A percentile compares a stretch with the other conserved stretches of the same genome.
Evolutionary conservation across 2,329 filamentous ascomycete genomes (phyloP).

Genomic region (Xylaria sp.): DNA sequence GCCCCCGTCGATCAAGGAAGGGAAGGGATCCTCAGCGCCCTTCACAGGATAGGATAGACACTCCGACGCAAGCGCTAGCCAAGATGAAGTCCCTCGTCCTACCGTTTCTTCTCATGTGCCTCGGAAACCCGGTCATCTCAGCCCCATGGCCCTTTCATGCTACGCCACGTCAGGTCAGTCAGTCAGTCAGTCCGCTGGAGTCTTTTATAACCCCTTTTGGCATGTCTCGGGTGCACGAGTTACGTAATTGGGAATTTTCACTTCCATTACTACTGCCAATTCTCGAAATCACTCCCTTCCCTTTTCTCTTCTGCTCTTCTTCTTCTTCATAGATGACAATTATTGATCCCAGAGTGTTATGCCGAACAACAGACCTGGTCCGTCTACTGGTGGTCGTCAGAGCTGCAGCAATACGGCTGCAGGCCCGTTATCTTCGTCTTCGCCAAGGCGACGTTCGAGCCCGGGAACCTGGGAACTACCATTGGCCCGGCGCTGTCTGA

Average conservation of each 20-base stretch:
- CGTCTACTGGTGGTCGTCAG: slow-evolving; percentile 43
- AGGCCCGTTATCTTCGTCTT: slow-evolving; percentile 48
- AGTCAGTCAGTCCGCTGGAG: too few species aligned
- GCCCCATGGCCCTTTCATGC: slow-evolving; percentile 20
- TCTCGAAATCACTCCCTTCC: too few species aligned
- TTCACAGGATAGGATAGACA: not conserved
- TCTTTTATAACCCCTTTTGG: too few species aligned
- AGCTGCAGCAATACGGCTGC: slow-evolving; percentile 44
- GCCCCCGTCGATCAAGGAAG: slow-evolving; percentile 1
- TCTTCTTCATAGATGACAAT: too few species aligned
- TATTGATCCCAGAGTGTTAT: too few species aligned
- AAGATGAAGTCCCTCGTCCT: slow-evolving; percentile 20
- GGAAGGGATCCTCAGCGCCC: not conserved
- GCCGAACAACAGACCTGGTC: slow-evolving; percentile 44
- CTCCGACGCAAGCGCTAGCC: not conserved
- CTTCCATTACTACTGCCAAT: too few species aligned
- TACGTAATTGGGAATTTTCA: too few species aligned
- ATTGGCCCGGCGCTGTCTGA: slow-evolving; percentile 46
- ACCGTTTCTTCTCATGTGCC: slow-evolving; percentile 26
- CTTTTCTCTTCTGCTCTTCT: too few species aligned
- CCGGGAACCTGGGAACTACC: slow-evolving; percentile 46
- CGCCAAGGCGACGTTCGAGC: slow-evolving; percentile 48
- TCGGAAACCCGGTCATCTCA: slow-evolving; percentile 31
- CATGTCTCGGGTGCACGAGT: too few species aligned
- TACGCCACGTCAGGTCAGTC: too few species aligned